phyloP scores from a whole-genome alignment of 106 monocot species.

The Acanthochlamys bracteata region DNA sequence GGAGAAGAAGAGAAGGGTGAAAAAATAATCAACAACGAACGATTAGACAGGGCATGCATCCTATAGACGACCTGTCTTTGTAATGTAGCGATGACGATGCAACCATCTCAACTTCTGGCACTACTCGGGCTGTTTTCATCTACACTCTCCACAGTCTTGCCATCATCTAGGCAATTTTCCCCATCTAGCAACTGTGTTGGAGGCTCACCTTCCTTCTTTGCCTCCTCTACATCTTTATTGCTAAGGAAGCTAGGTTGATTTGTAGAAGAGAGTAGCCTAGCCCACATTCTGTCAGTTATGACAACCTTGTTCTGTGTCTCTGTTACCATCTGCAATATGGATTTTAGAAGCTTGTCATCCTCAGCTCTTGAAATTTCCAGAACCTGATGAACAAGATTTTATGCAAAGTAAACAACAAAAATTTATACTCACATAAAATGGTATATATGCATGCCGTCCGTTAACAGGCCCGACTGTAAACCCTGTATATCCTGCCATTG shows the following conservation, averaged over 20 bases:
- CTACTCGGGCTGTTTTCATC: not conserved
- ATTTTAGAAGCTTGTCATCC: too few relatives aligned
- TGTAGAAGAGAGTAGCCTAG: slow-evolving; percentile 57
- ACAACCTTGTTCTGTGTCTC: slow-evolving; percentile 57
- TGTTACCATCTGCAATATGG: slow-evolving; percentile 57
- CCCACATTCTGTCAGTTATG: slow-evolving; percentile 75
- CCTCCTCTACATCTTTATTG: slow-evolving; percentile 27
- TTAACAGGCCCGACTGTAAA: slow-evolving; percentile 56
- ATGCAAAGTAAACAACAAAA: too few relatives aligned
- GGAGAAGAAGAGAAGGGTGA: too few relatives aligned
- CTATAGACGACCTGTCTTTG: too few relatives aligned
- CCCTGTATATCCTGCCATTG: slow-evolving; percentile 70
- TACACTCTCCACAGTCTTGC: not conserved
- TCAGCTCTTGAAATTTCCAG: too few relatives aligned
- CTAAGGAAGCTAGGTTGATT: slow-evolving; percentile 58
- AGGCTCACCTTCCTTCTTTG: slow-evolving; percentile 13
- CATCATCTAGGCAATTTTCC: not conserved
- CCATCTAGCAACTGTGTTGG: not conserved
- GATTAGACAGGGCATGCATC: too few relatives aligned
- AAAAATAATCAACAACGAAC: too few relatives aligned
- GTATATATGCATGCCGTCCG: slow-evolving; percentile 59
- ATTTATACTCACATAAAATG: slow-evolving; percentile 56
- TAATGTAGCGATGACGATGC: too few relatives aligned
- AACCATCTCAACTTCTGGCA: not conserved
- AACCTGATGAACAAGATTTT: too few relatives aligned